Evolutionary conservation across 2,329 filamentous ascomycete species (phyloP), one percentile per base, ranked within the genome.

Genomic region (Emergomyces orientalis): DNA sequence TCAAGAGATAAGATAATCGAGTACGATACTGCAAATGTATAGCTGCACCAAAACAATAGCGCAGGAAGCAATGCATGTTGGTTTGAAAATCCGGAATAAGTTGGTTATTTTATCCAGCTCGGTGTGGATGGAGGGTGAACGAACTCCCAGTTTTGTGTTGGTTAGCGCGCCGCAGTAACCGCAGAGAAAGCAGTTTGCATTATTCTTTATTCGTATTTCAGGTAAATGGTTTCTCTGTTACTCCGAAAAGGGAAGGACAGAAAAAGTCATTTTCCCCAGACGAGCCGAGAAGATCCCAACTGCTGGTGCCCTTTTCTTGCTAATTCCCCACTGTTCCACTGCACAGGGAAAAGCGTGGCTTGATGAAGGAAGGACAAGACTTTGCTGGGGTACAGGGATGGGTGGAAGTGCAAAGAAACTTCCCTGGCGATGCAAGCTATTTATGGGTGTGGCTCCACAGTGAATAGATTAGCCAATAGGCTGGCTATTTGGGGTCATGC

Each of bases 151-250:
- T 30, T n/a, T n/a, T 30, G 49, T 27, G 32, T 30, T 59, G 39
- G 37, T 32, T 59, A 59, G 57, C 57, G 41, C 57, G 37, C 57
- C 57, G 57, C 39, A 41, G 41, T 47, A 59, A 37, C 57, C 57
- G 57, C 57, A 59, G n/a, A 41, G 14, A 47, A 19, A 17, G 47
- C 30, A n/a, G 11, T 25, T 22, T 43, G 47, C 27, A 52, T 54
- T 54, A 52, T 56, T 30, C 34, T 55, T 3, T 37, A 11, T 30
- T 11, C 7, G 22, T 32, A 52, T 52, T 30, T 37, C 32, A n/a
- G 17, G 51, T 9, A 25, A 6, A n/a, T 22, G 14, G 8, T 32
- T 30, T 32, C 49, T 52, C 17, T 14, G 17, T 47, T 19, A 6
- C 32, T 32, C 11, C 17, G 49, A 52, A 30, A 32, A 22, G 9